These are phyloP conservation scores for Artemisia annua DNA, from an alignment of 129 eudicot species.

Conservation along the genomic window DNA sequence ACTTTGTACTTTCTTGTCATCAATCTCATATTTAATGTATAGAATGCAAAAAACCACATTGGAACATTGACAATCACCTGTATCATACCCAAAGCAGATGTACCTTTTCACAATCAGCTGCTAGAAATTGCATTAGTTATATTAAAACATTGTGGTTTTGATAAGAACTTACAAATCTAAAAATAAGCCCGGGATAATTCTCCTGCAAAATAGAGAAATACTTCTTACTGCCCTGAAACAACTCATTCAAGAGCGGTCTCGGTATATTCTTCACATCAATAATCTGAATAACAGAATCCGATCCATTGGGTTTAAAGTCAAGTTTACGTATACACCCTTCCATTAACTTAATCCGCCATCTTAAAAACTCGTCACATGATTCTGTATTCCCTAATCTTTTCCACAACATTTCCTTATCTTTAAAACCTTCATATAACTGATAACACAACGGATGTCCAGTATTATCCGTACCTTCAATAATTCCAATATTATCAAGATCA, in stretches of 20 bases:
- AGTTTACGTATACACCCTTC: conserved; percentile 59
- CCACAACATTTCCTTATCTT: conserved; percentile 34
- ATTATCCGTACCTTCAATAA: conserved; percentile 43
- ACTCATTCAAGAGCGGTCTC: conserved; percentile 51
- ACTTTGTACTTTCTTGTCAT: conserved; percentile 50
- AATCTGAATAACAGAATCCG: conserved; percentile 55
- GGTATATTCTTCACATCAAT: conserved; percentile 72
- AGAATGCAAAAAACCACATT: conserved; percentile 63
- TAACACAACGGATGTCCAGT: conserved; percentile 68
- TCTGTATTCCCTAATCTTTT: conserved; percentile 35
- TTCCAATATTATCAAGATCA: conserved; percentile 41
- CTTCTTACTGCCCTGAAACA: conserved; percentile 47
- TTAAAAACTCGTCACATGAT: conserved; percentile 37
- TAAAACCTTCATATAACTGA: conserved; percentile 40
- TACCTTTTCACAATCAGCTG: not conserved
- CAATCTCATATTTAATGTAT: conserved; percentile 56
- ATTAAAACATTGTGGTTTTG: not conserved
- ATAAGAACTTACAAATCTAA: conserved; percentile 51
- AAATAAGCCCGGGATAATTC: conserved; percentile 74
- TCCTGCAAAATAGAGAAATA: conserved; percentile 52
- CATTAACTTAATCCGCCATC: conserved; percentile 71
- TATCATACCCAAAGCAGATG: not conserved
- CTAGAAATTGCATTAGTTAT: not conserved
- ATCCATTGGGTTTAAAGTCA: conserved; percentile 48
- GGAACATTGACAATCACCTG: conserved; percentile 79